These are phyloP conservation scores for Actinidia arguta DNA, from an alignment of 179 eudicot species.

Conservation along the genomic window DNA sequence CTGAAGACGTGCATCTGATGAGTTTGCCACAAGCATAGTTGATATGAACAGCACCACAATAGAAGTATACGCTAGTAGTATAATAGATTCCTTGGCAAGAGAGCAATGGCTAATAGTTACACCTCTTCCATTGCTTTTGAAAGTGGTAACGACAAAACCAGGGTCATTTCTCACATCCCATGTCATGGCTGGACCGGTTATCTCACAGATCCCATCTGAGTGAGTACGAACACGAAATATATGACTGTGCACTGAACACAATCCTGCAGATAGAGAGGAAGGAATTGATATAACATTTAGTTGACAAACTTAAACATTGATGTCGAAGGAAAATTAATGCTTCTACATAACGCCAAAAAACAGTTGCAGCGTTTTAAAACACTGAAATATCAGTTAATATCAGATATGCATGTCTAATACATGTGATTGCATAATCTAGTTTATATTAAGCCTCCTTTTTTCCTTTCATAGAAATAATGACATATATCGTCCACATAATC, in stretches of 20 bases:
- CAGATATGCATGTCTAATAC: not conserved
- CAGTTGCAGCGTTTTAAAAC: not conserved
- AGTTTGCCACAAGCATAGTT: slow-evolving; percentile 22
- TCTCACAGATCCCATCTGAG: slow-evolving; percentile 42
- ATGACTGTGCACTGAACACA: slow-evolving; percentile 42
- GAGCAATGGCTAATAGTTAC: slow-evolving; percentile 36
- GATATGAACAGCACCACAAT: slow-evolving; percentile 22
- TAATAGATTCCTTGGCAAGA: slow-evolving; percentile 36
- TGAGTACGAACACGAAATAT: slow-evolving; percentile 33
- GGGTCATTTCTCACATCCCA: slow-evolving; percentile 45
- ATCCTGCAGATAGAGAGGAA: slow-evolving; percentile 30
- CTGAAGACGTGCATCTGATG: not conserved
- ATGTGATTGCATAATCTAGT: not conserved
- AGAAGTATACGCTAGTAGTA: slow-evolving; percentile 29
- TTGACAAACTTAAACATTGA: not conserved
- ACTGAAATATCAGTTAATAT: not conserved
- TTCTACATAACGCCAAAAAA: not conserved
- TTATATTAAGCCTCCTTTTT: not conserved
- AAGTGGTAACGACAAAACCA: slow-evolving; percentile 42
- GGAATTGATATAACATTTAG: not conserved
- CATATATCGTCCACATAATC: not conserved
- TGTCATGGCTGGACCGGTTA: slow-evolving; percentile 46
- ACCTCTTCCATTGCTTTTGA: slow-evolving; percentile 27
- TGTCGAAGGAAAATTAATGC: not conserved
- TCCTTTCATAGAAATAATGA: not conserved